Conservation (phyloP, 1,284 basidiomycete genomes). For the Boletus hoseneyae region DNA sequence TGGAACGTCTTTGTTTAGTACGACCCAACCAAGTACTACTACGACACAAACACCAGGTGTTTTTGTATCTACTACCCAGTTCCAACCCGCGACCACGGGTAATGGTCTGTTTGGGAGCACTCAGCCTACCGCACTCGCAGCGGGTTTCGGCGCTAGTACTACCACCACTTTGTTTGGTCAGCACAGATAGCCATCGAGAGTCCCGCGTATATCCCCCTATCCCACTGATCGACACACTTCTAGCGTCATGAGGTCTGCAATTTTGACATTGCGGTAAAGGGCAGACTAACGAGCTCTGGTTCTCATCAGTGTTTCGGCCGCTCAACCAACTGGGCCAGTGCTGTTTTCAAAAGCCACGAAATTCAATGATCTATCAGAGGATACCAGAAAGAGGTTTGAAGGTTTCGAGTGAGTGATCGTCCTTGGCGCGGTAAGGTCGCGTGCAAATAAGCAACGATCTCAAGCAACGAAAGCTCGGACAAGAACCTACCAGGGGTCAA, state of each 20-base stretch:
- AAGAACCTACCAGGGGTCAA: slow-evolving; percentile 69
- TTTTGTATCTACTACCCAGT: slow-evolving; percentile 26
- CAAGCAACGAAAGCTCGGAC: slow-evolving; percentile 69
- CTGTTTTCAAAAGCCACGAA: slow-evolving; percentile 71
- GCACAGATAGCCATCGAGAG: slow-evolving; percentile 36
- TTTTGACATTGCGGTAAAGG: not conserved
- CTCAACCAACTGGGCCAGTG: slow-evolving; percentile 38
- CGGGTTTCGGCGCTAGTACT: slow-evolving; percentile 16
- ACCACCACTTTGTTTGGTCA: slow-evolving; percentile 38
- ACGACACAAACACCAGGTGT: slow-evolving; percentile 18
- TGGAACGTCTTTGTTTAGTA: slow-evolving; percentile 29
- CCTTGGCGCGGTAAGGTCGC: slow-evolving; percentile 44
- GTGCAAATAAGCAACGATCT: slow-evolving; percentile 76
- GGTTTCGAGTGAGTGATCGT: slow-evolving; percentile 56
- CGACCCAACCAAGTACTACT: slow-evolving; percentile 16
- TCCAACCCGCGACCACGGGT: slow-evolving; percentile 25
- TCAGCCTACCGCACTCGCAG: not conserved
- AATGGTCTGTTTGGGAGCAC: slow-evolving; percentile 29
- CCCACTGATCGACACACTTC: slow-evolving; percentile 1
- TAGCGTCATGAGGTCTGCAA: slow-evolving; percentile 29
- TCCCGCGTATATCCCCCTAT: not conserved
- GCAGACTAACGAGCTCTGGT: slow-evolving; percentile 5
- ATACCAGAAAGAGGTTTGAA: slow-evolving; percentile 62
- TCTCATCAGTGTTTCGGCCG: slow-evolving; percentile 21
- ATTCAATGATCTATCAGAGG: slow-evolving; percentile 80